Conservation (phyloP, 495 filamentous ascomycete species). For the Lophium mytilinum region DNA sequence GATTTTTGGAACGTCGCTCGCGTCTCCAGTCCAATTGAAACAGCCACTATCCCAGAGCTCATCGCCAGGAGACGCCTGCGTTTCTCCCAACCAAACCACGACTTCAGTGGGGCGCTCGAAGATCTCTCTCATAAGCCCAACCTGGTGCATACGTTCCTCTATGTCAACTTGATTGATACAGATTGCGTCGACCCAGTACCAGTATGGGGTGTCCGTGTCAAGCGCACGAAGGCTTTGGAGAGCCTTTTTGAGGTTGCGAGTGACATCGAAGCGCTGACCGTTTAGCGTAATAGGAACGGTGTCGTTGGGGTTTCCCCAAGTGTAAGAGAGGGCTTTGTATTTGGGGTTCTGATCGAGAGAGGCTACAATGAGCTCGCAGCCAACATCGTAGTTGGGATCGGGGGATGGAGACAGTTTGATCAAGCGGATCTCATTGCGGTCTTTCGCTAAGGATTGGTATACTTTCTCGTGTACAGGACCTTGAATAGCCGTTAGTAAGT, state of each 20-base stretch:
- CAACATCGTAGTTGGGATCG: neutral
- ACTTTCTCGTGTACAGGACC: slow-evolving; percentile 4
- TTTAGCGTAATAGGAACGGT: slow-evolving; percentile 16
- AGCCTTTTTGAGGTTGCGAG: slow-evolving; percentile 21
- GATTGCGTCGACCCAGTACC: slow-evolving; percentile 24
- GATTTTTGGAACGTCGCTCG: slow-evolving; percentile 1
- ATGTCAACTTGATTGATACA: slow-evolving; percentile 22
- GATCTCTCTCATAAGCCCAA: slow-evolving; percentile 15
- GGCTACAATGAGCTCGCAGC: neutral
- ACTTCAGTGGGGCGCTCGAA: slow-evolving; percentile 9
- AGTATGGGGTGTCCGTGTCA: slow-evolving; percentile 1
- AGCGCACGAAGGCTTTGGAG: slow-evolving; percentile 12
- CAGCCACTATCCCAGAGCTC: neutral
- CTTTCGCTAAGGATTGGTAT: neutral
- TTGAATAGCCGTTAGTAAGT: neutral
- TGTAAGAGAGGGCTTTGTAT: slow-evolving; percentile 25
- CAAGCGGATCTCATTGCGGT: neutral
- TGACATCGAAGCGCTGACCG: slow-evolving; percentile 11
- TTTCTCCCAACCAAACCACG: slow-evolving; percentile 15
- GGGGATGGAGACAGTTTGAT: slow-evolving; percentile 1
- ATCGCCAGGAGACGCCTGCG: neutral
- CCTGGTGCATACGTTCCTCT: slow-evolving; percentile 23
- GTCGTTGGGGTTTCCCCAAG: slow-evolving; percentile 14
- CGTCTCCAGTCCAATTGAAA: slow-evolving; percentile 6
- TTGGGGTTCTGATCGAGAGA: slow-evolving; percentile 3